These are phyloP conservation scores for Calocybe cyanea DNA, from an alignment of 768 basidiomycete genomes.

Conservation along the genomic window DNA sequence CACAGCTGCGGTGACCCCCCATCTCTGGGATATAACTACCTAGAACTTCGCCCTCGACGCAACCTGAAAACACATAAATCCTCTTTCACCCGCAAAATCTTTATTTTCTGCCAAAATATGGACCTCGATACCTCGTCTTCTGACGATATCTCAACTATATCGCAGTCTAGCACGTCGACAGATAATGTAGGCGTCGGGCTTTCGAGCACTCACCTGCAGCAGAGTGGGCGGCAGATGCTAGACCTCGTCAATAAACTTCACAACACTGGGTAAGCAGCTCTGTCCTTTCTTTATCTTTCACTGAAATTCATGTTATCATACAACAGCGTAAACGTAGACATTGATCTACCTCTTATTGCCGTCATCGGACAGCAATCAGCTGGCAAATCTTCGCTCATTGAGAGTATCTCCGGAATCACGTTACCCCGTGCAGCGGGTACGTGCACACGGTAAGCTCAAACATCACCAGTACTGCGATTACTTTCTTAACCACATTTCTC, in stretches of 20 bases:
- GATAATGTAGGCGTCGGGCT: slow-evolving; percentile 37
- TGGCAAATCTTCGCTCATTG: slow-evolving; percentile 76
- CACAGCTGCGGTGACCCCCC: too few species aligned
- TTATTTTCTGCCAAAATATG: too few species aligned
- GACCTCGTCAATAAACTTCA: slow-evolving; percentile 54
- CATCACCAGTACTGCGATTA: too few species aligned
- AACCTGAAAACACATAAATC: too few species aligned
- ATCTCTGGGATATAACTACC: too few species aligned
- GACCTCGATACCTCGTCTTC: too few species aligned
- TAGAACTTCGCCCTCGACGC: too few species aligned
- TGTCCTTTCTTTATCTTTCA: neutral
- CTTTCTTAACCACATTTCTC: too few species aligned
- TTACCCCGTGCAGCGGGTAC: slow-evolving; percentile 69
- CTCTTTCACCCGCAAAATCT: too few species aligned
- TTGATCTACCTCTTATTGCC: slow-evolving; percentile 70
- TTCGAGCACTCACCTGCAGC: slow-evolving; percentile 33
- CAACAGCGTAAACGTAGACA: slow-evolving; percentile 65
- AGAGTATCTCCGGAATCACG: slow-evolving; percentile 70
- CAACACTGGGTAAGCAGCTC: slow-evolving; percentile 43
- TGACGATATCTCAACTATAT: too few species aligned
- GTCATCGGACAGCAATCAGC: slow-evolving; percentile 73
- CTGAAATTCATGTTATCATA: neutral
- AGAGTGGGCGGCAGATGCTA: slow-evolving; percentile 41
- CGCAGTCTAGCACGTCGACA: too few species aligned
- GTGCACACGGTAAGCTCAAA: slow-evolving; percentile 58